These are phyloP conservation scores for Zasmidium cellare DNA, from an alignment of 2,329 filamentous ascomycete genomes.

Conservation along the genomic window DNA sequence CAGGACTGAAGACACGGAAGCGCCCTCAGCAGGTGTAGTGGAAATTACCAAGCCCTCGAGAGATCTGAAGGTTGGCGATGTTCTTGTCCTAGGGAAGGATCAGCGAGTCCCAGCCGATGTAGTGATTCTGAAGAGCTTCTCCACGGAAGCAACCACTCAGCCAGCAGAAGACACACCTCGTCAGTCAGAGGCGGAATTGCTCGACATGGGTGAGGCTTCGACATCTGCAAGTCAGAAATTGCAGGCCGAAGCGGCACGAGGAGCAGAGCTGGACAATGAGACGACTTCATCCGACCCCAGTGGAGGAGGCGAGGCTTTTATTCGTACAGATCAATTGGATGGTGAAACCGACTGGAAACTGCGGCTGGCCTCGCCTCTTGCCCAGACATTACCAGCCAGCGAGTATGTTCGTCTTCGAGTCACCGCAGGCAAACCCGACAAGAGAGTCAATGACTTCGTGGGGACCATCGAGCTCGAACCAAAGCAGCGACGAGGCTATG, in stretches of 20 bases:
- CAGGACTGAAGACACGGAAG: slow-evolving; percentile 41
- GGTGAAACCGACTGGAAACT: slow-evolving; percentile 99
- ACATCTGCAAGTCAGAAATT: slow-evolving; percentile 19
- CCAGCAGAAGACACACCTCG: slow-evolving; percentile 39
- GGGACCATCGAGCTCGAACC: slow-evolving; percentile 80
- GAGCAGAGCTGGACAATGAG: slow-evolving; percentile 27
- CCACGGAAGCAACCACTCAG: slow-evolving; percentile 52
- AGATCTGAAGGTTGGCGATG: slow-evolving; percentile 89
- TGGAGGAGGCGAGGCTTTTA: slow-evolving; percentile 84
- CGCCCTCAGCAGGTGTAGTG: slow-evolving; percentile 40
- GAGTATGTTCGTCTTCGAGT: slow-evolving; percentile 69
- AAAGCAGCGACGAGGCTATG: slow-evolving; percentile 50
- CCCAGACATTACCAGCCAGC: slow-evolving; percentile 71
- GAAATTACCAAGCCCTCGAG: slow-evolving; percentile 80
- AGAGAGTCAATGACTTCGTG: slow-evolving; percentile 89
- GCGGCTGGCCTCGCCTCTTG: slow-evolving; percentile 79
- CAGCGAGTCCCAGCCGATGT: slow-evolving; percentile 94
- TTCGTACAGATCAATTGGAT: slow-evolving; percentile 94
- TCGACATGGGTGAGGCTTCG: slow-evolving; percentile 26
- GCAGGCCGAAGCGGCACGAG: slow-evolving; percentile 27
- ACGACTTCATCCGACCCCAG: slow-evolving; percentile 38
- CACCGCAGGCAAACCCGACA: slow-evolving; percentile 86
- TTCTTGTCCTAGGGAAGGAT: slow-evolving; percentile 89
- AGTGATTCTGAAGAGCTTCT: slow-evolving; percentile 81
- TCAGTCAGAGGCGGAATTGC: slow-evolving; percentile 23